Evolutionary conservation across 306 rosid genomes (phyloP), one percentile per base, ranked within the genome.

Genomic region (Senna tora): DNA sequence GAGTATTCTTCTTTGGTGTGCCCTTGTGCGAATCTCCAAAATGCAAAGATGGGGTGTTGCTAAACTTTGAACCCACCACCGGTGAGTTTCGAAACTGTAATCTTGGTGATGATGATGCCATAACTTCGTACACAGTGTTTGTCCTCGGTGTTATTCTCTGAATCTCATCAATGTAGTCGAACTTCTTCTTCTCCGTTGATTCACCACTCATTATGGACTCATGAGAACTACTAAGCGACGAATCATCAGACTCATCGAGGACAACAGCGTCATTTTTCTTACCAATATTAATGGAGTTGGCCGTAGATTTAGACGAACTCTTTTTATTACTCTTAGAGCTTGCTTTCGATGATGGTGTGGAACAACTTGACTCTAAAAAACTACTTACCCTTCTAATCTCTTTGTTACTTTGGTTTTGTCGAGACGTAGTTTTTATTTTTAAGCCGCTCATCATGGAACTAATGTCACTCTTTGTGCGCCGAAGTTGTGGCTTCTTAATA

Each of bases 381-480:
- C 39, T 41, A 2, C 4, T 10, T 0, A 91, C 62, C 39, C 57
- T 82, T 1, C 75, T 83, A 4, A 21, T 65, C 15, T 70, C 74
- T 0, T 65, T 69, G 0, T 20, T 57, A 7, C 49, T 72, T 0
- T 20, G 68, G 2, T 84, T 71, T 9, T 77, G 86, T 2, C 79
- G 69, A 21, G 76, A 42, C 9, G 84, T 59, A 3, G 56, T 32
- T 3, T 84, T 59, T 4, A 52, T 36, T 12, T 86, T 95, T 1
- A 93, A 72, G 2, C 79, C 86, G 0, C 90, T 28, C 79, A 93
- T 65, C 0, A 14, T 12, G 14, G 97, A 90, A 22, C 98, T 93
- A 4, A 62, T 50, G 67, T 93, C 98, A 50, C 98, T 93, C 85
- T 88, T 93, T 4, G 82, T 59, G 5, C 98, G 87, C 0, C 93